These are phyloP conservation scores for Gypsophila paniculata DNA, from an alignment of 179 eudicot genomes.

Conservation along the genomic window DNA sequence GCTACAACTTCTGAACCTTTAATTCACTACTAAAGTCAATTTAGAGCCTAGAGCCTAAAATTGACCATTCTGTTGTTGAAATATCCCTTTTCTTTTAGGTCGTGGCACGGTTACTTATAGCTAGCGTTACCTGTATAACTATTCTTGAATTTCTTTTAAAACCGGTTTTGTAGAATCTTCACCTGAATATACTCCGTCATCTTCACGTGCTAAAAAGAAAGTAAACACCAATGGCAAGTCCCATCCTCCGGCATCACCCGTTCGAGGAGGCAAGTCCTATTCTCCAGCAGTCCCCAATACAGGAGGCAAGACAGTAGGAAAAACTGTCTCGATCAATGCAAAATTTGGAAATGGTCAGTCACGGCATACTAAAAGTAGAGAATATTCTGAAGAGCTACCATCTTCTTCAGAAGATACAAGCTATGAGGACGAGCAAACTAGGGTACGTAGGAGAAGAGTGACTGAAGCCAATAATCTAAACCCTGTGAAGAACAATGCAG, in stretches of 20 bases:
- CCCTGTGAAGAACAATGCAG: conserved; percentile 28
- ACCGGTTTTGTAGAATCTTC: conserved; percentile 38
- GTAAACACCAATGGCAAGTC: conserved; percentile 28
- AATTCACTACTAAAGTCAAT: too few species aligned
- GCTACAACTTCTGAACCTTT: too few species aligned
- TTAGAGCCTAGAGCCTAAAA: too few species aligned
- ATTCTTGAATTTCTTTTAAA: neutral
- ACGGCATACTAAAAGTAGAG: conserved; percentile 26
- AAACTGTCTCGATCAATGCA: conserved; percentile 26
- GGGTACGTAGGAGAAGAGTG: conserved; percentile 22
- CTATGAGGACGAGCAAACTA: conserved; percentile 32
- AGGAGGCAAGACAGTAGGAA: conserved; percentile 29
- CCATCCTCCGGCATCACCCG: conserved; percentile 19
- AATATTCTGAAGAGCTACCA: conserved; percentile 35
- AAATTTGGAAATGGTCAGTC: conserved; percentile 30
- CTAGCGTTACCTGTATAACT: neutral
- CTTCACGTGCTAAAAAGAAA: conserved; percentile 37
- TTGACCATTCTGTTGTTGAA: too few species aligned
- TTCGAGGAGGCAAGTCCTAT: conserved; percentile 19
- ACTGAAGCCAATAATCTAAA: conserved; percentile 24
- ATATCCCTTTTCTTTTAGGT: neutral
- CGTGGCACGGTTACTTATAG: neutral
- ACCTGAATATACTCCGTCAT: conserved; percentile 38
- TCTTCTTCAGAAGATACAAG: conserved; percentile 47
- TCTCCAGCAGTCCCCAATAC: conserved; percentile 24